These are phyloP conservation scores for Prinsepia uniflora DNA, from an alignment of 306 rosid species.

Conservation along the genomic window DNA sequence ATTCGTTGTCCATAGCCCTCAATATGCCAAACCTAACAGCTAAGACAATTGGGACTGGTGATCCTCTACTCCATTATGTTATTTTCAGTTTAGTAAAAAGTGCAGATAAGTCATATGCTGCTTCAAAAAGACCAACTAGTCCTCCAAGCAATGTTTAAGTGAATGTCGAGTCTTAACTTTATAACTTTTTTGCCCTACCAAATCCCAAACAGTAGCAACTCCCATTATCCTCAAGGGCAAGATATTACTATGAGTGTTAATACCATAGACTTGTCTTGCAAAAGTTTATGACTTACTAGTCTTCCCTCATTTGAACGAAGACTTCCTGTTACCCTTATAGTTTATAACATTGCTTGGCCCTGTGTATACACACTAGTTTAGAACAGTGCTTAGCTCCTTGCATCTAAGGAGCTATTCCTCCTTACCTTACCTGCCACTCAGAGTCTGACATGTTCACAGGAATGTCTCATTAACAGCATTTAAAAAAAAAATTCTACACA, in stretches of 20 bases:
- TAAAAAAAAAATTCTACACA: neutral
- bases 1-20: constrained; percentile 72
- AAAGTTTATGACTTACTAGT: neutral
- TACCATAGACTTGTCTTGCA: no score
- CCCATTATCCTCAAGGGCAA: neutral
- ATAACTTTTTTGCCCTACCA: neutral
- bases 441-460: neutral
- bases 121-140: neutral
- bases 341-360: no score
- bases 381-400: neutral
- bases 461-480: neutral
- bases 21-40: constrained; percentile 56
- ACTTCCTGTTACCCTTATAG: neutral
- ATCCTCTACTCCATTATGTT: constrained; percentile 22
- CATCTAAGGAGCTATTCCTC: neutral
- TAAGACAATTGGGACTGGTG: constrained; percentile 51
- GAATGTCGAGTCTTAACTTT: neutral
- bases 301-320: neutral
- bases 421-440: neutral
- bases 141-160: neutral
- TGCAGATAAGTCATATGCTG: neutral
- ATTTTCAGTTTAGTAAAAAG: constrained; percentile 1
- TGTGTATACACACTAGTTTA: neutral
- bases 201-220: neutral
- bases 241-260: neutral